A percentile compares a stretch with the other conserved stretches of the same genome.
Evolutionary conservation across 202 grass and related monocot species (phyloP).

Genomic region (Panicum hallii): DNA sequence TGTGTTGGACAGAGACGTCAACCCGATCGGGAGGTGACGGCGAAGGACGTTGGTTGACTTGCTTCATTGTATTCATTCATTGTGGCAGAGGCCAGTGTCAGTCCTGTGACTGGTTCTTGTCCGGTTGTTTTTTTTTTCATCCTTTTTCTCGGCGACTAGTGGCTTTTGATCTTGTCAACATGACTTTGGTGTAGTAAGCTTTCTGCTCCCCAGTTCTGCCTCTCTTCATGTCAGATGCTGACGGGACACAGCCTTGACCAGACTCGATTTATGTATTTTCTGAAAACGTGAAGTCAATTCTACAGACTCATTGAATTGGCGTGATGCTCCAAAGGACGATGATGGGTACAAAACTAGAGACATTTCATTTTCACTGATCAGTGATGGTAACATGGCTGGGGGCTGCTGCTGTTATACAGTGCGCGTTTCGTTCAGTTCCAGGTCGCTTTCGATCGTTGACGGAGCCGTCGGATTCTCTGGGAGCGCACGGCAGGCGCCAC

Average conservation of each 20-base stretch:
- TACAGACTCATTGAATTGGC: not conserved
- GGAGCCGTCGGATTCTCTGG: not conserved
- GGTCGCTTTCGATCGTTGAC: slow-evolving; percentile 27
- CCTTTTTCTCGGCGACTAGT: not conserved
- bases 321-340: too few species aligned
- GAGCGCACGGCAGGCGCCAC: not conserved
- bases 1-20: not conserved
- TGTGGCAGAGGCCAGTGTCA: not conserved
- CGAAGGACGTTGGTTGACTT: not conserved
- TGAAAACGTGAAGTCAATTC: not conserved
- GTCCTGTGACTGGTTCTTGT: not conserved
- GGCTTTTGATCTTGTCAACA: not conserved
- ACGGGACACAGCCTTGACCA: too few species aligned
- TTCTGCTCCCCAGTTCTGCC: not conserved
- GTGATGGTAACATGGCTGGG: not conserved
- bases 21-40: not conserved
- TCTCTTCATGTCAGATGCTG: not conserved
- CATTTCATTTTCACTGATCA: not conserved
- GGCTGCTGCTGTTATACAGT: not conserved
- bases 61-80: not conserved
- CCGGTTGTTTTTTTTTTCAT: not conserved
- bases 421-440: not conserved
- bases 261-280: too few species aligned
- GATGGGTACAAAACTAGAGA: not conserved
- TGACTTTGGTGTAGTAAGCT: not conserved